Evolutionary conservation across 345 rosid genomes (phyloP).

Genomic region (Atalantia buxifolia): DNA sequence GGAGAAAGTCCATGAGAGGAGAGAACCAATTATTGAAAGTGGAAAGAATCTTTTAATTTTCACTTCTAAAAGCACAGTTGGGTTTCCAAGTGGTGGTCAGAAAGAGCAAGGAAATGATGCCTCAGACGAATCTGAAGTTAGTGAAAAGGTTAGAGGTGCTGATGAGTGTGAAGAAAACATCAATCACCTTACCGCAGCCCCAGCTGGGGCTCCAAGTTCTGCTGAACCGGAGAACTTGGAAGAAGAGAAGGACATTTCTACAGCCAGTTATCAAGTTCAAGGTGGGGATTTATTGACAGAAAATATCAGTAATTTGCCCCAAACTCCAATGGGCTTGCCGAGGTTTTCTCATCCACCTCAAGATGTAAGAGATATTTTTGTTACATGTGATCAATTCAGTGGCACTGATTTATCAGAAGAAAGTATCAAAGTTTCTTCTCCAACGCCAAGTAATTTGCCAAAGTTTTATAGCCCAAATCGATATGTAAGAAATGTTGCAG

Average conservation of each 20-base stretch:
- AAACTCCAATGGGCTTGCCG: slow-evolving; percentile 15
- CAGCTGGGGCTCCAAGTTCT: slow-evolving; percentile 22
- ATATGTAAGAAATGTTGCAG: slow-evolving; percentile 26
- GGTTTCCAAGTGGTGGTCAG: slow-evolving; percentile 27
- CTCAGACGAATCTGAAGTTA: slow-evolving; percentile 15
- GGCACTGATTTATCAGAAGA: slow-evolving; percentile 18
- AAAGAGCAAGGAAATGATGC: slow-evolving; percentile 25
- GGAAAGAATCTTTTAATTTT: slow-evolving; percentile 15
- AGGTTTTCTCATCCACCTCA: slow-evolving; percentile 20
- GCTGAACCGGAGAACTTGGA: slow-evolving; percentile 30
- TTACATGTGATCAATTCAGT: slow-evolving; percentile 29
- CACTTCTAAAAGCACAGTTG: slow-evolving; percentile 13
- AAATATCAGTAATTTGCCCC: slow-evolving; percentile 16
- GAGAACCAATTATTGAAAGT: slow-evolving; percentile 26
- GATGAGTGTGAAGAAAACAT: slow-evolving; percentile 22
- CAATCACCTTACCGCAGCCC: slow-evolving; percentile 14
- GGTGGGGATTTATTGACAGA: slow-evolving; percentile 19
- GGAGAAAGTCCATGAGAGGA: slow-evolving; percentile 26
- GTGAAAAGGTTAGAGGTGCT: slow-evolving; percentile 25
- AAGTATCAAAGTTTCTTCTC: slow-evolving; percentile 15
- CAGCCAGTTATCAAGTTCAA: slow-evolving; percentile 29
- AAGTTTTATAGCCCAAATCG: slow-evolving; percentile 20
- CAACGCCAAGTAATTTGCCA: slow-evolving; percentile 18
- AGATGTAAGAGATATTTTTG: slow-evolving; percentile 31
- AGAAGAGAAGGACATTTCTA: slow-evolving; percentile 37